A percentile compares a stretch with the other conserved stretches of the same genome.
These are phyloP conservation scores for Taphrina sp. DNA, from an alignment of 1,139 yeast genomes.

Conservation along the genomic window DNA sequence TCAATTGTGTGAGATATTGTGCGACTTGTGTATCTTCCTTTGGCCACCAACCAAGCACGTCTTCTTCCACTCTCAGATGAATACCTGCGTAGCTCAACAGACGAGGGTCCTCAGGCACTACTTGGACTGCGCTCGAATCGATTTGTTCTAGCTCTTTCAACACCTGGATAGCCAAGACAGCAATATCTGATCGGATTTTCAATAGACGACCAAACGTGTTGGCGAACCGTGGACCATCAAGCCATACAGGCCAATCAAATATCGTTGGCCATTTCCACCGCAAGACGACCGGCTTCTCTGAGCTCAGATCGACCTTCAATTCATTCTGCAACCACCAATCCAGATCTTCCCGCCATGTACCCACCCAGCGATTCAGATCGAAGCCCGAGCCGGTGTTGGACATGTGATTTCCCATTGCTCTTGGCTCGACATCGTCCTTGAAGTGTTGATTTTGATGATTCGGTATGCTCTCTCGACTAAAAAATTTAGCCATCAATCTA, in stretches of 20 bases:
- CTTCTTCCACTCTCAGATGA: conserved; percentile 4
- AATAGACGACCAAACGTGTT: conserved; percentile 4
- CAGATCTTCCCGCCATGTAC: conserved; percentile 4
- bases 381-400: not conserved
- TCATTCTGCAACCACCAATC: conserved; percentile 3
- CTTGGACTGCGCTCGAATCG: not conserved
- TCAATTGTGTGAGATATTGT: not conserved
- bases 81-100: not conserved
- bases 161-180: not conserved
- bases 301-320: not conserved
- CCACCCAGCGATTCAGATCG: conserved; percentile 4
- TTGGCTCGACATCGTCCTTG: not conserved
- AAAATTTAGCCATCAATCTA: not conserved
- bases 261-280: not conserved
- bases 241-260: conserved; percentile 7
- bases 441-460: not conserved
- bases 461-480: conserved; percentile 1
- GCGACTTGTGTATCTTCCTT: not conserved
- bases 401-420: conserved; percentile 4
- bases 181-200: not conserved
- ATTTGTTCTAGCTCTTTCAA: not conserved
- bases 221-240: conserved; percentile 5
- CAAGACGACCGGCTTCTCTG: not conserved
- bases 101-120: not conserved
- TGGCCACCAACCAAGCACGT: conserved; percentile 5